Percentiles rank a stretch among this genome's conserved stretches.
phyloP scores from a whole-genome alignment of 1,139 yeast genomes.

The Nakaseomyces kungkrabaensis region DNA sequence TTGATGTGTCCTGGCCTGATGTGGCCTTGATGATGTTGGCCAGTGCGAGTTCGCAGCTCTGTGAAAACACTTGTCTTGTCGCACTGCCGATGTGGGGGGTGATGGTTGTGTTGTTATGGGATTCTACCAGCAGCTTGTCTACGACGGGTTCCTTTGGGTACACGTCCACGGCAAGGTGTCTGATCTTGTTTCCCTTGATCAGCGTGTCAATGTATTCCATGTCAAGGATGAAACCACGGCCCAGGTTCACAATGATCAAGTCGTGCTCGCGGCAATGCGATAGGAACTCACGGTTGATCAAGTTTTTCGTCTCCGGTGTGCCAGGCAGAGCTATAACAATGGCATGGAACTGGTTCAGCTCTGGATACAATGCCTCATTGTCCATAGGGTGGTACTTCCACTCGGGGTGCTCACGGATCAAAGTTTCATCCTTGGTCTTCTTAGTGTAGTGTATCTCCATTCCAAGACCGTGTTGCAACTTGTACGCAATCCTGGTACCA shows the following conservation, averaged over 20 bases:
- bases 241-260: conserved; percentile 62
- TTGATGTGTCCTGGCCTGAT: neutral
- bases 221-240: conserved; percentile 67
- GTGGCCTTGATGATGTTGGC: conserved; percentile 12
- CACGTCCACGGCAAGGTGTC: conserved; percentile 75
- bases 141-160: conserved; percentile 65
- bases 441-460: conserved; percentile 63
- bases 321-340: conserved; percentile 64
- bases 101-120: conserved; percentile 47
- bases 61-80: conserved; percentile 42
- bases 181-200: conserved; percentile 49
- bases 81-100: conserved; percentile 80
- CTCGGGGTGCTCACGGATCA: conserved; percentile 5
- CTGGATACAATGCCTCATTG: conserved; percentile 20
- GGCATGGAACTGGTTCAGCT: conserved; percentile 36
- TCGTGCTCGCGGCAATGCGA: conserved; percentile 36
- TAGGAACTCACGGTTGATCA: conserved; percentile 45
- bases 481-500: conserved; percentile 53
- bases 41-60: conserved; percentile 22
- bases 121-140: conserved; percentile 38
- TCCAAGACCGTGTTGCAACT: conserved; percentile 47
- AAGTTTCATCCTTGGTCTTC: conserved; percentile 34
- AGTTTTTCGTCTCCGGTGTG: conserved; percentile 45
- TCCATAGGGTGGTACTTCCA: conserved; percentile 36
- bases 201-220: conserved; percentile 51